Conservation (phyloP, 805 yeast genomes). For the Nematodospora valgi region DNA sequence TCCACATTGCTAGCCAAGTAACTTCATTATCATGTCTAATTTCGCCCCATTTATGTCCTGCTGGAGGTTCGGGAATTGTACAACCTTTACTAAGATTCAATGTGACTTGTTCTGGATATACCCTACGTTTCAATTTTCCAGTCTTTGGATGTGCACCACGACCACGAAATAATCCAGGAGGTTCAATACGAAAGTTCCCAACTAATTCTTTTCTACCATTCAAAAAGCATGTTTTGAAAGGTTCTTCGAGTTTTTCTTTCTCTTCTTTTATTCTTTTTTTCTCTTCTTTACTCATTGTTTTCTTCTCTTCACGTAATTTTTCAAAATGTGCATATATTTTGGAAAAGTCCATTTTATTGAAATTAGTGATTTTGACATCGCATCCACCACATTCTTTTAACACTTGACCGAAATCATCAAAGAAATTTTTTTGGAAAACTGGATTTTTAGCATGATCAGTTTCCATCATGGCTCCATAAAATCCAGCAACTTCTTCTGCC, state of each 20-base stretch:
- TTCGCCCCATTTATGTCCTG: constrained; percentile 89
- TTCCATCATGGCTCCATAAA: constrained; percentile 83
- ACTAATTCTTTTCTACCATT: constrained; percentile 90
- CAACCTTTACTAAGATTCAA: constrained; percentile 74
- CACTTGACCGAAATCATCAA: constrained; percentile 69
- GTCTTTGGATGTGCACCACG: constrained; percentile 97
- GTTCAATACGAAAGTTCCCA: constrained; percentile 92
- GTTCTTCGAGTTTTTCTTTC: constrained; percentile 73
- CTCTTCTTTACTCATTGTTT: constrained; percentile 63
- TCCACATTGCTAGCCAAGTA: constrained; percentile 97
- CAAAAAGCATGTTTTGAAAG: constrained; percentile 71
- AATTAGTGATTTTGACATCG: constrained; percentile 66
- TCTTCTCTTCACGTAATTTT: constrained; percentile 65
- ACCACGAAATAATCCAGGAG: constrained; percentile 94
- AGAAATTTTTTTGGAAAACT: constrained; percentile 82
- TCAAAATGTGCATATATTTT: constrained; percentile 74
- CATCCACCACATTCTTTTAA: constrained; percentile 66
- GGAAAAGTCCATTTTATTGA: constrained; percentile 72
- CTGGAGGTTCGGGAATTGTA: constrained; percentile 76
- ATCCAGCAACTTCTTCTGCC: constrained; percentile 97
- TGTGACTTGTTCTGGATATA: constrained; percentile 83
- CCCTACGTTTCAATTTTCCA: constrained; percentile 85
- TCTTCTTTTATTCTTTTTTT: constrained; percentile 71
- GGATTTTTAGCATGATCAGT: constrained; percentile 88
- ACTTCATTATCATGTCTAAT: constrained; percentile 84